phyloP scores from a whole-genome alignment of 495 filamentous ascomycete species.

The Tuber aestivum region DNA sequence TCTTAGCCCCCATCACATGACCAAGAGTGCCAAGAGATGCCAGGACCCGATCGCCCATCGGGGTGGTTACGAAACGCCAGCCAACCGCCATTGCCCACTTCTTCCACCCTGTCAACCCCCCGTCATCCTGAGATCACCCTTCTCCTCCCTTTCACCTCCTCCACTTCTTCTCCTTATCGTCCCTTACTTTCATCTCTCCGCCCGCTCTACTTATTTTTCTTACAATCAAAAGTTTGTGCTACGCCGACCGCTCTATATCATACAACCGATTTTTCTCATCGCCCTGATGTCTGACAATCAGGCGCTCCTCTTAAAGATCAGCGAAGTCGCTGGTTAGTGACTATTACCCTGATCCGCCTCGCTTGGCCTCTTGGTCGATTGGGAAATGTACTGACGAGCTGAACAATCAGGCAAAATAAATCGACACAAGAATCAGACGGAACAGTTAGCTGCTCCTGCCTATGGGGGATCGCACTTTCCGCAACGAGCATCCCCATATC shows the following conservation, averaged over 20 bases:
- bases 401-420: constrained; percentile 65
- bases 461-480: constrained; percentile 15
- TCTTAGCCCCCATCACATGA: neutral
- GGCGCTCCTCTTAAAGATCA: constrained; percentile 68
- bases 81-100: constrained; percentile 34
- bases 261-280: neutral
- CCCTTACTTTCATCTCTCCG: neutral
- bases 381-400: neutral
- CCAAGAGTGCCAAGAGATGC: neutral
- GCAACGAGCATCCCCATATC: constrained; percentile 28
- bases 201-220: neutral
- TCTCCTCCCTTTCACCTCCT: constrained; percentile 1
- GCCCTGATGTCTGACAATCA: constrained; percentile 61
- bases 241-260: neutral
- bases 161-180: neutral
- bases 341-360: constrained; percentile 18
- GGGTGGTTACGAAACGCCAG: constrained; percentile 31
- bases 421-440: constrained; percentile 64
- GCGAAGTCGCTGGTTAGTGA: constrained; percentile 62
- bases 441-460: constrained; percentile 40
- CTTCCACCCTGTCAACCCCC: constrained; percentile 19
- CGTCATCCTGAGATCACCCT: constrained; percentile 20
- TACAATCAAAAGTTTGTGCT: neutral
- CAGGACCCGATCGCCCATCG: neutral
- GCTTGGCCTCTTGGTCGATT: constrained; percentile 24